A percentile compares a stretch with the other conserved stretches of the same genome.
phyloP scores from a whole-genome alignment of 306 rosid species.

The Vigna unguiculata region DNA sequence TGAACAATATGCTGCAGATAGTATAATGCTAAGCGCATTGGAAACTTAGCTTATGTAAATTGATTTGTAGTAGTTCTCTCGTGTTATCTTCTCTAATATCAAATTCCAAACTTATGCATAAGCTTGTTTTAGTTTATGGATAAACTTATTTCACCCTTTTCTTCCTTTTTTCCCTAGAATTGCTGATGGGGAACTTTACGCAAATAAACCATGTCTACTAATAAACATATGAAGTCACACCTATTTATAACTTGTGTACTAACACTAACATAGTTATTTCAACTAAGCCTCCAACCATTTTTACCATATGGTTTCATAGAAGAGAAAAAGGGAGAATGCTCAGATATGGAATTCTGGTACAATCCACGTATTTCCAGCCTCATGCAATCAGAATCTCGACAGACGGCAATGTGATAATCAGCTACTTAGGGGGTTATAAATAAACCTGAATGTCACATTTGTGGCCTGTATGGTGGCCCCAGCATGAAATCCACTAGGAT shows the following conservation, averaged over 20 bases:
- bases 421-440: background rate
- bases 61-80: no score
- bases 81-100: no score
- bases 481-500: slow-evolving; percentile 12
- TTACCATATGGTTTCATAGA: slow-evolving; percentile 13
- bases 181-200: no score
- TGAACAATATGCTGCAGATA: slow-evolving; percentile 27
- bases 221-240: slow-evolving; percentile 9
- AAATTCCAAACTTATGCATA: no score
- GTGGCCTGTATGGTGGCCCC: slow-evolving; percentile 15
- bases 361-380: slow-evolving; percentile 30
- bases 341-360: slow-evolving; percentile 36
- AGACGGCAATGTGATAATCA: slow-evolving; percentile 23
- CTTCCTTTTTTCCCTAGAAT: no score
- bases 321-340: slow-evolving; percentile 20
- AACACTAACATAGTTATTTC: slow-evolving; percentile 30
- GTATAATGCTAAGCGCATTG: slow-evolving; percentile 11
- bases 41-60: background rate
- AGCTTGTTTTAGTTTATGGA: no score
- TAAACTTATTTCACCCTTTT: no score
- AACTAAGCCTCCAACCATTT: slow-evolving; percentile 18
- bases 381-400: slow-evolving; percentile 27
- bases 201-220: background rate
- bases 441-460: slow-evolving; percentile 2
- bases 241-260: slow-evolving; percentile 1